phyloP scores from a whole-genome alignment of 2,329 filamentous ascomycete genomes.

The Penicillium paneum region DNA sequence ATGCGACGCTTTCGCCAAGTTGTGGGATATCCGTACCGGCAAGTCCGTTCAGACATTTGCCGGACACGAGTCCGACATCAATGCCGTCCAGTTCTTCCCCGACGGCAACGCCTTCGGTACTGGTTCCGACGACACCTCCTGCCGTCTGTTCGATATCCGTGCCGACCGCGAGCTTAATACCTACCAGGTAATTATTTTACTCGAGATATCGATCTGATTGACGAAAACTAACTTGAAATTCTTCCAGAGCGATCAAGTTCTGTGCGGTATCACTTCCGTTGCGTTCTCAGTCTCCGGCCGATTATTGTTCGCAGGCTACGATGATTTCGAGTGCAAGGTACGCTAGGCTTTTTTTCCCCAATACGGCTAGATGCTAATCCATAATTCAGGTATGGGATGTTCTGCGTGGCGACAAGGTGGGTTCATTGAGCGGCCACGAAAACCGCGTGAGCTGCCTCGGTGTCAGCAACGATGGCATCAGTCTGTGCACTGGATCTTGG shows the following conservation, averaged over 20 bases:
- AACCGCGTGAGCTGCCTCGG: conserved; percentile 98
- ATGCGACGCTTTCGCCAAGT: conserved; percentile 95
- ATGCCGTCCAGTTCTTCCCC: conserved; percentile 99
- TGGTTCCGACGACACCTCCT: conserved; percentile 95
- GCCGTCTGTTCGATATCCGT: conserved; percentile 94
- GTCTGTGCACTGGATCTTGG: conserved; percentile 98
- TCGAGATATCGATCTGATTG: conserved; percentile 5
- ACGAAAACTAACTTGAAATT: background rate
- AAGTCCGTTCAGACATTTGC: conserved; percentile 99
- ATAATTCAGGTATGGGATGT: conserved; percentile 85
- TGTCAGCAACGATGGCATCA: conserved; percentile 98
- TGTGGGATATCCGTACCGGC: conserved; percentile 97
- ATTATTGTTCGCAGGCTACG: conserved; percentile 93
- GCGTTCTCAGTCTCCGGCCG: conserved; percentile 96
- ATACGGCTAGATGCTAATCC: conserved; percentile 18
- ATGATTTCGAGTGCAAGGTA: conserved; percentile 99
- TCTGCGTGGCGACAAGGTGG: conserved; percentile 92
- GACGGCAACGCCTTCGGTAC: conserved; percentile 98
- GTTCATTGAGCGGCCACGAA: conserved; percentile 93
- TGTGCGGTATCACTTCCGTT: conserved; percentile 97
- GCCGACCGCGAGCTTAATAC: conserved; percentile 77
- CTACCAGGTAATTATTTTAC: conserved; percentile 56
- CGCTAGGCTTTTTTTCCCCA: conserved; percentile 28
- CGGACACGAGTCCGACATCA: conserved; percentile 98
- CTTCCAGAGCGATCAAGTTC: conserved; percentile 83